Percentiles rank a stretch among this genome's conserved stretches.
Evolutionary conservation across 441 rosid species (phyloP).

Genomic region (Sinapis alba): DNA sequence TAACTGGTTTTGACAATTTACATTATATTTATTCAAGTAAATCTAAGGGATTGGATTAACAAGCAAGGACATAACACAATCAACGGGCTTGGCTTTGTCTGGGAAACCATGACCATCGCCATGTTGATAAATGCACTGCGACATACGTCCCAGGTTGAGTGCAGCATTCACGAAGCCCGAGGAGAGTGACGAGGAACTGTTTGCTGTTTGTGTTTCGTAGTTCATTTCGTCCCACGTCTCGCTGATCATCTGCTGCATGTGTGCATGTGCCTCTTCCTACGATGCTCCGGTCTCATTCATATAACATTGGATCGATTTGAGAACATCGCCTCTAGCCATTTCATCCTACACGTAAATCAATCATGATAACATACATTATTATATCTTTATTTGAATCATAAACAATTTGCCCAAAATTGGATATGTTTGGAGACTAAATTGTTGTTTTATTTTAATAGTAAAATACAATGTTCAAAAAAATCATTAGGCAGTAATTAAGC

Average conservation of each 20-base stretch:
- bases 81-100: slow-evolving; percentile 6
- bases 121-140: slow-evolving; percentile 26
- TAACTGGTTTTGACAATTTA: no score
- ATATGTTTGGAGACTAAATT: background rate
- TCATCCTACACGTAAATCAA: slow-evolving; percentile 27
- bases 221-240: slow-evolving; percentile 43
- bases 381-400: background rate
- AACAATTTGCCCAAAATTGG: background rate
- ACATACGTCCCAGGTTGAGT: slow-evolving; percentile 21
- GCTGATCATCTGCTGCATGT: slow-evolving; percentile 26
- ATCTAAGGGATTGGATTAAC: slow-evolving; percentile 16
- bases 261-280: slow-evolving; percentile 31
- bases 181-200: slow-evolving; percentile 14
- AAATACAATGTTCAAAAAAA: background rate
- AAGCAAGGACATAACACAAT: slow-evolving; percentile 11
- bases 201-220: slow-evolving; percentile 1
- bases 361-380: background rate
- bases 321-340: slow-evolving; percentile 41
- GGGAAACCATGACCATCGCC: slow-evolving; percentile 10
- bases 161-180: slow-evolving; percentile 11
- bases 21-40: no score
- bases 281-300: slow-evolving; percentile 39
- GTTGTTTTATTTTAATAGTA: background rate
- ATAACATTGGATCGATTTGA: slow-evolving; percentile 41
- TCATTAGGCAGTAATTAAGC: no score